Evolutionary conservation across 129 eudicot species (phyloP).

Genomic region (Chrysanthemum makinoi): DNA sequence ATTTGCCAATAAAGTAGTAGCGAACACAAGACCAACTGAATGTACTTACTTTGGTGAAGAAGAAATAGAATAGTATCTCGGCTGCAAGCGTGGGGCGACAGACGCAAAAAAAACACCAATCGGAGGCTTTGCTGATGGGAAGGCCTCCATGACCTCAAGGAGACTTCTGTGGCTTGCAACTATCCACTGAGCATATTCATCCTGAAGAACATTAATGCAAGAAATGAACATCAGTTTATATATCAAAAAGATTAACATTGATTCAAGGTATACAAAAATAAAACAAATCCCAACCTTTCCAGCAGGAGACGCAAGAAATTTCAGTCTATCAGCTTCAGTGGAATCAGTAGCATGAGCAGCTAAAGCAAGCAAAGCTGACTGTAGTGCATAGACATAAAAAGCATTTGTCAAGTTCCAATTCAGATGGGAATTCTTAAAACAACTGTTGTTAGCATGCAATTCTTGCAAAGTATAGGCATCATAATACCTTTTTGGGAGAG

Average conservation of each 20-base stretch:
- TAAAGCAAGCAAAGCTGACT: conserved; percentile 88
- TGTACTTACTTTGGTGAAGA: conserved; percentile 79
- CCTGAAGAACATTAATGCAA: conserved; percentile 43
- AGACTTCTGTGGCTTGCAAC: conserved; percentile 90
- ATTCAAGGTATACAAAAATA: neutral
- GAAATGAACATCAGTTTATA: neutral
- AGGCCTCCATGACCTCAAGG: conserved; percentile 88
- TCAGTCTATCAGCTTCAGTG: conserved; percentile 83
- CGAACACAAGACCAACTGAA: neutral
- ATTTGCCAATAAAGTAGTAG: neutral
- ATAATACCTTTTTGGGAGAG: conserved; percentile 84
- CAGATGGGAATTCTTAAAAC: neutral
- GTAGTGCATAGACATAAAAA: conserved; percentile 15
- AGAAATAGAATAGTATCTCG: conserved; percentile 95
- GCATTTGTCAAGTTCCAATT: conserved; percentile 12
- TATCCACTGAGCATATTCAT: conserved; percentile 94
- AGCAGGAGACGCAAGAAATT: conserved; percentile 88
- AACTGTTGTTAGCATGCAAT: no score
- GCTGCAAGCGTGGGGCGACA: conserved; percentile 89
- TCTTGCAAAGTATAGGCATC: no score
- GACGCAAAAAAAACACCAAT: conserved; percentile 98
- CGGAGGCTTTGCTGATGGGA: conserved; percentile 90
- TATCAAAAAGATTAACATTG: neutral
- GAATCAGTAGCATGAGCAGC: conserved; percentile 93
- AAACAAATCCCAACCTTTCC: conserved; percentile 68